phyloP scores from a whole-genome alignment of 192 early-diverging fungal species.

The Rhizophagus clarus region DNA sequence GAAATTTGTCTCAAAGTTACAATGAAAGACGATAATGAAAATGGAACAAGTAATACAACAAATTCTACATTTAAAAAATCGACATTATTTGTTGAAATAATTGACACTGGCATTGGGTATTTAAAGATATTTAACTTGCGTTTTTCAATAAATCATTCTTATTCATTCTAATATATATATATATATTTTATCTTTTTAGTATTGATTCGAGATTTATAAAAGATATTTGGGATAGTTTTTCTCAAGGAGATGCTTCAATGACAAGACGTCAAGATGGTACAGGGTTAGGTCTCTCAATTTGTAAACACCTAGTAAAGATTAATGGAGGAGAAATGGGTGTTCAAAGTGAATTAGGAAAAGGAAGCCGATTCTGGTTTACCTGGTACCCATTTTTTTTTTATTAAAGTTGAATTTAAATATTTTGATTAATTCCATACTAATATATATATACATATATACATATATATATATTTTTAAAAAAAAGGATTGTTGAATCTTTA shows the following conservation, averaged over 20 bases:
- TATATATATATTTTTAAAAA: neutral
- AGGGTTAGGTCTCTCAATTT: constrained; percentile 78
- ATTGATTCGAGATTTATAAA: constrained; percentile 64
- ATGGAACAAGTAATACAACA: neutral
- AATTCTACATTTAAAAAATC: constrained; percentile 17
- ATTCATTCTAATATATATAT: neutral
- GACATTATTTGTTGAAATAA: constrained; percentile 59
- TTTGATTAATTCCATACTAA: too few relatives aligned
- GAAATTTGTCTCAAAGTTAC: constrained; percentile 33
- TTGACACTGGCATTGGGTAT: constrained; percentile 72
- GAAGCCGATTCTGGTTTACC: constrained; percentile 72
- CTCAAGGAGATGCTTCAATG: constrained; percentile 69
- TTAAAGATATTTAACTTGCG: neutral
- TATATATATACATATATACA: too few relatives aligned
- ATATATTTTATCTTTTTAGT: constrained; percentile 35
- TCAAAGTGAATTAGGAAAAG: constrained; percentile 59
- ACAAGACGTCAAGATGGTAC: constrained; percentile 76
- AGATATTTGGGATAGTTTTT: constrained; percentile 72
- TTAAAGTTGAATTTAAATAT: constrained; percentile 10
- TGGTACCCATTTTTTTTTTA: constrained; percentile 34
- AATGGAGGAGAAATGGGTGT: constrained; percentile 71
- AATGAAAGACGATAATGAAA: neutral
- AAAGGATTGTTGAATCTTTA: neutral
- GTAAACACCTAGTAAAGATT: constrained; percentile 68
- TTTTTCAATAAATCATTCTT: neutral